phyloP scores from a whole-genome alignment of 1,284 basidiomycete genomes.

The Cutaneotrichosporon sp. region DNA sequence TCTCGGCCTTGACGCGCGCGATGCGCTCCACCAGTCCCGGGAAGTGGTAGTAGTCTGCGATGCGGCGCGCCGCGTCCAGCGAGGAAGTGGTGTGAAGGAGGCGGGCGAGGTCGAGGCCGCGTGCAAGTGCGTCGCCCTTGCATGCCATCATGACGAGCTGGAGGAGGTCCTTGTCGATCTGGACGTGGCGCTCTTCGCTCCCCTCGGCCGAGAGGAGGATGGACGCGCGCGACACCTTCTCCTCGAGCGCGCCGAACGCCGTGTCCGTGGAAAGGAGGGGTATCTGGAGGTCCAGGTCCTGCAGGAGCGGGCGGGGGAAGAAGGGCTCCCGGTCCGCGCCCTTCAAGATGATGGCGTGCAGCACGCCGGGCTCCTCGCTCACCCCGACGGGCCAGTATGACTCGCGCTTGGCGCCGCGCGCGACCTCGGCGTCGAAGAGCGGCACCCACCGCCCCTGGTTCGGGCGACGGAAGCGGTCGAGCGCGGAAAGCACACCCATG shows the following conservation, averaged over 20 bases:
- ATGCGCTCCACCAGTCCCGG: conserved; percentile 86
- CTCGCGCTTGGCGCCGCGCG: conserved; percentile 71
- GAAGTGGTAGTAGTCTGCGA: conserved; percentile 89
- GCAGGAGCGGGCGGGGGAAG: conserved; percentile 85
- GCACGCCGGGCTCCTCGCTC: conserved; percentile 55
- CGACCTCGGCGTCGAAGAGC: conserved; percentile 68
- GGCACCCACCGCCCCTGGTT: conserved; percentile 92
- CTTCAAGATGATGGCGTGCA: conserved; percentile 84
- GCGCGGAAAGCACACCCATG: conserved; percentile 74
- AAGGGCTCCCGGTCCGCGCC: conserved; percentile 80
- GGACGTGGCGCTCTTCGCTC: conserved; percentile 69
- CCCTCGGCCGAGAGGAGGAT: conserved; percentile 70
- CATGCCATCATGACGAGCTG: conserved; percentile 88
- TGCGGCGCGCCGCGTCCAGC: conserved; percentile 78
- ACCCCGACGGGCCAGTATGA: conserved; percentile 94
- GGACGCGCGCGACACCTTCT: conserved; percentile 77
- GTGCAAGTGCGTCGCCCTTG: conserved; percentile 80
- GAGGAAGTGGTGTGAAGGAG: conserved; percentile 74
- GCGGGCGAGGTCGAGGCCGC: conserved; percentile 82
- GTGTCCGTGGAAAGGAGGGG: conserved; percentile 78
- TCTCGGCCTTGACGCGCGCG: conserved; percentile 66
- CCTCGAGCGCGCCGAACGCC: conserved; percentile 69
- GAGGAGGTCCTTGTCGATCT: conserved; percentile 86
- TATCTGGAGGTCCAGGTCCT: conserved; percentile 80
- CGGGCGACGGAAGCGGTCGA: conserved; percentile 83